Evolutionary conservation across 768 basidiomycete genomes (phyloP), one percentile per base, ranked within the genome.

Genomic region (Xerocomus potaroensis): DNA sequence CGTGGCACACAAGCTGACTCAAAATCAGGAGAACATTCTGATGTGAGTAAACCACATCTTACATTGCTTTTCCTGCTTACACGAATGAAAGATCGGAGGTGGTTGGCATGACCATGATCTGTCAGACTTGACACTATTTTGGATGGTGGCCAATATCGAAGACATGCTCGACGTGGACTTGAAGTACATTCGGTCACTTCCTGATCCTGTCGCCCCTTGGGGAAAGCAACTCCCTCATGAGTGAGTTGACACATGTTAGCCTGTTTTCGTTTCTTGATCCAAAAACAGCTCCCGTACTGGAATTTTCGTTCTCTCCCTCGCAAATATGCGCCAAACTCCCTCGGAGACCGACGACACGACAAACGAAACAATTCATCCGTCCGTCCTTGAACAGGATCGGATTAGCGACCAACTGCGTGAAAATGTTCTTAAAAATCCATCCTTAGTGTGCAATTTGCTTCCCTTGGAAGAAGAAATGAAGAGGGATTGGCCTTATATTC

Each of bases 71-170:
- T 31, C 49, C 29, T 53, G 18, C 48, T 19, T 9, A 14, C 35
- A 40, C 5, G 4, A 9, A 33, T 31, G 32, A 21, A 41, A 87
- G 85, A 75, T 83, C 37, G 84, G 84, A 14, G 86, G 86, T 22
- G 85, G 86, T 31, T 87, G 79, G 62, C 59, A 71, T 23, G 70
- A 78, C 35, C 85, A 85, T 59, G 86, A 88, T 54, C 62, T 88
- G 23, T 73, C 85, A 0, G 83, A 86, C 56, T 35, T 87, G 21
- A 74, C 80, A 12, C 66, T 88, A 41, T 63, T 66, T 34, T 84
- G 82, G 83, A 83, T 84, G 79, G 72, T 71, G 43, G 76, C 81
- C 4, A 76, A 84, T 49, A 64, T 87, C 24, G 70, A 66, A 29
- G 69, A 75, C 37, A 74, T 79, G 12, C 61, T 87, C 26, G 77